These are phyloP conservation scores for Aspergillus costaricaensis DNA, from an alignment of 2,329 filamentous ascomycete species.

Conservation along the genomic window DNA sequence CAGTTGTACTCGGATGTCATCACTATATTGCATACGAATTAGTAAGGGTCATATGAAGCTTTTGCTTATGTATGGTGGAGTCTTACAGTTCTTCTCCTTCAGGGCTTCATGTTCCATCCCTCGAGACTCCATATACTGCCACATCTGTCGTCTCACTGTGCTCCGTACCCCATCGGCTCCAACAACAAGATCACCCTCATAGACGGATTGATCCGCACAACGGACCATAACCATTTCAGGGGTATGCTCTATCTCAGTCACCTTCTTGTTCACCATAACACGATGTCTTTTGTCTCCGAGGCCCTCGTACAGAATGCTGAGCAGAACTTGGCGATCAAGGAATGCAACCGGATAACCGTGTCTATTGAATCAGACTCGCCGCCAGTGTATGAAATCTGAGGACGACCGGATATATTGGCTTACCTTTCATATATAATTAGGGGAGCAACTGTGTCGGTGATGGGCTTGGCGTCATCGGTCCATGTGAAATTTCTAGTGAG, in stretches of 20 bases:
- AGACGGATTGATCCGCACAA: neutral
- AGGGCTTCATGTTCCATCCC: neutral
- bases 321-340: constrained; percentile 12
- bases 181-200: neutral
- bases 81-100: neutral
- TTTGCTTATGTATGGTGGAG: too few relatives aligned
- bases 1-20: constrained; percentile 18
- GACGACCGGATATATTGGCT: neutral
- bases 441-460: neutral
- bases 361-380: neutral
- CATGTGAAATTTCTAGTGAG: neutral
- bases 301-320: constrained; percentile 6
- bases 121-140: neutral
- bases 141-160: neutral
- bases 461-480: neutral
- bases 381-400: neutral
- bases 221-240: neutral
- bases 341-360: constrained; percentile 12
- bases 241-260: neutral
- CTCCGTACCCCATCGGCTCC: neutral
- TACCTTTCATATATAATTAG: neutral
- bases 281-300: neutral
- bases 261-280: neutral
- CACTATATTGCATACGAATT: neutral
- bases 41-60: too few relatives aligned